These are phyloP conservation scores for Pseudocercospora eumusae DNA, from an alignment of 2,329 filamentous ascomycete genomes.

Conservation along the genomic window DNA sequence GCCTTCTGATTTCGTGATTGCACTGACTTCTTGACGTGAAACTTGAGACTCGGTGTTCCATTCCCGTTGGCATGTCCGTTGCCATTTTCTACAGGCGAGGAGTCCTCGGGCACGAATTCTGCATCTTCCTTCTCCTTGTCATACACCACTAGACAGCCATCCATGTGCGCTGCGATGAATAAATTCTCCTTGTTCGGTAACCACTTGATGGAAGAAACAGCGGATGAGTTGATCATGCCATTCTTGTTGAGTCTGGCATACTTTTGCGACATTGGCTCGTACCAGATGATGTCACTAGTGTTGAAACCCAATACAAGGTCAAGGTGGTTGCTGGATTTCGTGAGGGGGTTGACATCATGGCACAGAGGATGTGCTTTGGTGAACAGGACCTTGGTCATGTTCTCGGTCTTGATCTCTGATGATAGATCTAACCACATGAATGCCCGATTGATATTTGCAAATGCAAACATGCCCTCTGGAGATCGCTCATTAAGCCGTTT, in stretches of 20 bases:
- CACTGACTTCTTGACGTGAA: constrained; percentile 85
- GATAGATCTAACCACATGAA: constrained; percentile 95
- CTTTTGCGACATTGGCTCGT: constrained; percentile 93
- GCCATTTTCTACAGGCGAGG: constrained; percentile 35
- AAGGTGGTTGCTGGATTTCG: constrained; percentile 76
- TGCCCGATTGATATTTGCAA: constrained; percentile 92
- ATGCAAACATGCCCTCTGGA: constrained; percentile 78
- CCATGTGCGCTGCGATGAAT: constrained; percentile 88
- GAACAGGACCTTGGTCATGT: constrained; percentile 92
- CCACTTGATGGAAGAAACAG: constrained; percentile 87
- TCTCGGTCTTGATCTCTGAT: constrained; percentile 76
- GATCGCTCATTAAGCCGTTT: constrained; percentile 80
- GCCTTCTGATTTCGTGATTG: constrained; percentile 90
- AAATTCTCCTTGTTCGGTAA: constrained; percentile 90
- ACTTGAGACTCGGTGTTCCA: constrained; percentile 36
- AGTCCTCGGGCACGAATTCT: constrained; percentile 67
- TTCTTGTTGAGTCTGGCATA: constrained; percentile 98
- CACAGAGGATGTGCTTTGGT: constrained; percentile 94
- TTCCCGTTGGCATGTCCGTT: constrained; percentile 30
- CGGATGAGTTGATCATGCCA: constrained; percentile 81
- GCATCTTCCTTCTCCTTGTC: constrained; percentile 96
- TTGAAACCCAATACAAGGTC: constrained; percentile 96
- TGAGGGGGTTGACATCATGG: constrained; percentile 85
- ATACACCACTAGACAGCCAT: constrained; percentile 88
- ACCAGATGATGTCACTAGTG: constrained; percentile 97